A percentile compares a stretch with the other conserved stretches of the same genome.
These are phyloP conservation scores for Vickermania spadyakhi DNA, from an alignment of 208 protist species.

Conservation along the genomic window DNA sequence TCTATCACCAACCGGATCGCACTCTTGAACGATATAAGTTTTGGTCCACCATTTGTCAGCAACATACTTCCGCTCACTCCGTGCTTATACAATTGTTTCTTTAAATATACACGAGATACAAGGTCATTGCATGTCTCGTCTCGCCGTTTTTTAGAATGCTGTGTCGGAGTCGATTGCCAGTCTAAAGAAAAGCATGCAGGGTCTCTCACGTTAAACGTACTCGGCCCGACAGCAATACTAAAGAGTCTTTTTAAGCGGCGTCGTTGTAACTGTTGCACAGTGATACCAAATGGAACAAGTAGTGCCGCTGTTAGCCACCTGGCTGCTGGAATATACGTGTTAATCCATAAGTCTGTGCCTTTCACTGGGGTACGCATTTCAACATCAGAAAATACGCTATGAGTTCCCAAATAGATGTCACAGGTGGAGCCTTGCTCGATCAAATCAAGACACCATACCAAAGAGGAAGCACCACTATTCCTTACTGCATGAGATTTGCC, in stretches of 20 bases:
- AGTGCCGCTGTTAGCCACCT: slow-evolving; percentile 71
- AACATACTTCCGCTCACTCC: no score
- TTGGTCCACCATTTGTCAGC: no score
- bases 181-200: no score
- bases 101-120: no score
- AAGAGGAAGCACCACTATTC: no score
- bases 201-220: no score
- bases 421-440: background rate
- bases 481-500: no score
- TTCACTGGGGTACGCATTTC: background rate
- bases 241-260: slow-evolving; percentile 38
- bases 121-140: no score
- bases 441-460: background rate
- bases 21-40: background rate
- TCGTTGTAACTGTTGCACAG: slow-evolving; percentile 58
- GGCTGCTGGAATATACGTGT: slow-evolving; percentile 56
- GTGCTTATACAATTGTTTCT: no score
- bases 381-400: background rate
- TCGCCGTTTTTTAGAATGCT: no score
- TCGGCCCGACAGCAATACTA: background rate
- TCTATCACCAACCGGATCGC: slow-evolving; percentile 14
- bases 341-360: slow-evolving; percentile 38
- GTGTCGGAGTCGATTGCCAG: no score
- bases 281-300: slow-evolving; percentile 54
- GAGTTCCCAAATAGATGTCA: background rate